Evolutionary conservation across 2,329 filamentous ascomycete genomes (phyloP).

Genomic region (Thermothelomyces thermophilus): DNA sequence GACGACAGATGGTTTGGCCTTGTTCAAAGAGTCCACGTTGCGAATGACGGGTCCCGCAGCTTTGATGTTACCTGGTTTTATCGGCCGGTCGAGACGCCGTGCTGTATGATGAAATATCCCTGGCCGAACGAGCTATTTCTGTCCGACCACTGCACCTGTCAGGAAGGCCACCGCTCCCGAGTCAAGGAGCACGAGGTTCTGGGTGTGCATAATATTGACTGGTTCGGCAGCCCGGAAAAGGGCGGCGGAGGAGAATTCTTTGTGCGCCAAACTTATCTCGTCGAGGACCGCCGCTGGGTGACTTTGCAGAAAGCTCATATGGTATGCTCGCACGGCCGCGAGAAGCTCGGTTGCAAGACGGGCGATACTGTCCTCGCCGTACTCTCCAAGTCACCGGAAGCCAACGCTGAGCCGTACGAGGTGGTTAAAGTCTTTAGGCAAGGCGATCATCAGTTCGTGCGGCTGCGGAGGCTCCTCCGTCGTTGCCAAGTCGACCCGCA

Average conservation of each 20-base stretch:
- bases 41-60: slow-evolving; percentile 31
- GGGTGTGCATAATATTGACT: slow-evolving; percentile 51
- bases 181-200: slow-evolving; percentile 51
- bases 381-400: slow-evolving; percentile 26
- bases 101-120: slow-evolving; percentile 60
- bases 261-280: slow-evolving; percentile 62
- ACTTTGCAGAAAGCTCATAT: slow-evolving; percentile 51
- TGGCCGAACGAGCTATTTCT: slow-evolving; percentile 69
- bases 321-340: slow-evolving; percentile 39
- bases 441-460: slow-evolving; percentile 27
- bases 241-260: slow-evolving; percentile 52
- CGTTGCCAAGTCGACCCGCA: slow-evolving; percentile 35
- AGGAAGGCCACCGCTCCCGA: slow-evolving; percentile 32
- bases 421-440: slow-evolving; percentile 37
- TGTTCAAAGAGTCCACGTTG: slow-evolving; percentile 50
- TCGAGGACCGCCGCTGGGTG: slow-evolving; percentile 54
- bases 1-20: slow-evolving; percentile 63
- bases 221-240: slow-evolving; percentile 44
- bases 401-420: slow-evolving; percentile 54
- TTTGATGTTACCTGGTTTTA: slow-evolving; percentile 73
- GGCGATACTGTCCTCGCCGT: slow-evolving; percentile 56
- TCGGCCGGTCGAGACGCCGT: slow-evolving; percentile 61
- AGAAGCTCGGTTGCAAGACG: slow-evolving; percentile 19
- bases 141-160: slow-evolving; percentile 68
- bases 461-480: slow-evolving; percentile 48